phyloP scores from a whole-genome alignment of 805 yeast genomes.

The Komagataella phaffii region DNA sequence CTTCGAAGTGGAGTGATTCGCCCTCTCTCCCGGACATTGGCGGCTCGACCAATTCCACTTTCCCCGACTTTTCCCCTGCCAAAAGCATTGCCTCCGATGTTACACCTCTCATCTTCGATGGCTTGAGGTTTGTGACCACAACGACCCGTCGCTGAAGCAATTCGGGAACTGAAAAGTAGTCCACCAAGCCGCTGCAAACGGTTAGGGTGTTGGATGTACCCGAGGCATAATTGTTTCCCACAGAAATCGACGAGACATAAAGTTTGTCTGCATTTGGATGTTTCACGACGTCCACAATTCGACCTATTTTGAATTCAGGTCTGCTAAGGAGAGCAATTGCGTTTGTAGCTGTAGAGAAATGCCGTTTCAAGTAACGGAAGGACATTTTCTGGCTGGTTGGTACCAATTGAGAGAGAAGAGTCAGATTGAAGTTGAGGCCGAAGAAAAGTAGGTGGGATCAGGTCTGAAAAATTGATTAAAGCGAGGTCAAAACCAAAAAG shows the following conservation, averaged over 20 bases:
- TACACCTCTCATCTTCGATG: conserved; percentile 50
- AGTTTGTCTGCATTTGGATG: conserved; percentile 50
- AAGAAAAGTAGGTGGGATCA: background rate
- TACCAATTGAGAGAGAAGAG: background rate
- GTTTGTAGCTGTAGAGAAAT: background rate
- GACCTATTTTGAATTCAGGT: conserved; percentile 28
- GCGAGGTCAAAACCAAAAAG: background rate
- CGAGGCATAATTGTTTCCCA: conserved; percentile 8
- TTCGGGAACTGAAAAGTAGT: conserved; percentile 22
- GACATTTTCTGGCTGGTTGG: background rate
- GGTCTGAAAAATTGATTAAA: conserved; percentile 1
- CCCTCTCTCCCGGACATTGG: conserved; percentile 27
- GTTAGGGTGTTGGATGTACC: conserved; percentile 5
- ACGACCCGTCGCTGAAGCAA: conserved; percentile 31
- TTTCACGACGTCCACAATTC: conserved; percentile 25
- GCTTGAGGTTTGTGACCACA: conserved; percentile 42
- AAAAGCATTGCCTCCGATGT: conserved; percentile 52
- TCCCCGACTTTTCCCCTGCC: conserved; percentile 19
- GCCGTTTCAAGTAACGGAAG: background rate
- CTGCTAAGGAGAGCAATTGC: background rate
- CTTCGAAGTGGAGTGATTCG: conserved; percentile 22
- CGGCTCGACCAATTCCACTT: conserved; percentile 34
- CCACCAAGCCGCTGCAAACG: conserved; percentile 50
- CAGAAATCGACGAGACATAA: conserved; percentile 37
- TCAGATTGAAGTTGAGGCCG: background rate